Evolutionary conservation across 148 eudicot genomes (phyloP), one percentile per base, ranked within the genome.

Genomic region (Spergularia marina): DNA sequence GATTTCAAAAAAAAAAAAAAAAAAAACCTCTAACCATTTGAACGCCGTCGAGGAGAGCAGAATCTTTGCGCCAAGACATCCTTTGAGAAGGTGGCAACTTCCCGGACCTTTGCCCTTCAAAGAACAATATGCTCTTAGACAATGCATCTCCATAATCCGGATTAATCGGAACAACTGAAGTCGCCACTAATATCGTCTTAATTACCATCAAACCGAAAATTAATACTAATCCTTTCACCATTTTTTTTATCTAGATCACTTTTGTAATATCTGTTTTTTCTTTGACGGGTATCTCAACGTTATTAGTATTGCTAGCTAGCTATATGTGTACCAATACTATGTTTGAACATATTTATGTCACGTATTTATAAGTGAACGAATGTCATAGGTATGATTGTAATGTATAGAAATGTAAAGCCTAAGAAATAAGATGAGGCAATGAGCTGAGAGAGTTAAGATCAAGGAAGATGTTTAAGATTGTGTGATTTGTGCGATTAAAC

Each of bases 101-200:
- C 6, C 93, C 93, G 0, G 91, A 89, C 82, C 93, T 81, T 76
- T 89, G 90, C 36, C 93, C 93, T 82, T 89, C 89, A 62, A 80
- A 88, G 70, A 81, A 81, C 77, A 81, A 53, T 51, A 81, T 72
- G 25, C 80, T 76, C 59, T 81, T 81, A 1, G 80, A 57, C 23
- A 81, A 61, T 72, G 83, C 83, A 67, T 81, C 83, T 6, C 74
- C 80, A 67, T 81, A 76, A 76, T 81, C 77, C 67, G 59, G 77
- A 6, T 57, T 21, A 12, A 16, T 15, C 39, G 53, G 41, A 5
- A 40, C 77, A 7, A 12, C 56, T 47, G 79, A 60, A 7, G 23
- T 59, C 51, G 20, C 10, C 10, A 12, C 70, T 17, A 65, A 17
- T n/a, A 58, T 58, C 41, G 54, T 20, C 53, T 67, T 56, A 56